A percentile compares a stretch with the other conserved stretches of the same genome.
Evolutionary conservation across 352 stramenopile species (phyloP).

Genomic region (Phytopythium delawarense): DNA sequence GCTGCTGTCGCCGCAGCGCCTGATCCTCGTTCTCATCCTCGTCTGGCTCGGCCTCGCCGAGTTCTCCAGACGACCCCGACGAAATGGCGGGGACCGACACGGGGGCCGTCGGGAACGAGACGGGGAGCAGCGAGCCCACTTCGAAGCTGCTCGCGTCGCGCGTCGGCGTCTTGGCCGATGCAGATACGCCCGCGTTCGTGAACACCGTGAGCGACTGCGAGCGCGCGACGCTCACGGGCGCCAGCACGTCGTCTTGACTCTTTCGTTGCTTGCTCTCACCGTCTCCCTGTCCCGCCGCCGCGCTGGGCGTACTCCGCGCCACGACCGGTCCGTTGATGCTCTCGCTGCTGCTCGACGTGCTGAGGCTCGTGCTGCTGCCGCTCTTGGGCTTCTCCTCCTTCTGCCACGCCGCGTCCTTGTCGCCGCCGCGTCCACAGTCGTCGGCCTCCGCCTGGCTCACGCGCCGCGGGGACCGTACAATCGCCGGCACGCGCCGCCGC

Average conservation of each 20-base stretch:
- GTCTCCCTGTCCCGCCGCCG: background rate
- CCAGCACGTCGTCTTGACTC: slow-evolving; percentile 9
- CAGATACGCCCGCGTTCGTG: slow-evolving; percentile 12
- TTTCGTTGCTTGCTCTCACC: background rate
- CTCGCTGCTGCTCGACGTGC: slow-evolving; percentile 10
- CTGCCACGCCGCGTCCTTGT: background rate
- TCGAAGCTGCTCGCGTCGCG: slow-evolving; percentile 11
- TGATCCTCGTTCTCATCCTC: slow-evolving; percentile 24
- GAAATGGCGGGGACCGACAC: slow-evolving; percentile 1
- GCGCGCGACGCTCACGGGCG: slow-evolving; percentile 23
- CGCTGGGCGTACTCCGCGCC: background rate
- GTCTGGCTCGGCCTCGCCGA: background rate
- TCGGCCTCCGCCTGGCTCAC: background rate
- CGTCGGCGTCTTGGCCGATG: slow-evolving; percentile 17
- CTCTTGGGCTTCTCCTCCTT: background rate
- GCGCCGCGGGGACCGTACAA: background rate
- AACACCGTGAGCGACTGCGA: slow-evolving; percentile 39
- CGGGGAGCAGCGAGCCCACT: slow-evolving; percentile 9
- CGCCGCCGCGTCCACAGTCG: background rate
- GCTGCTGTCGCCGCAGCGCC: slow-evolving; percentile 22
- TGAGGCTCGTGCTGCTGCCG: slow-evolving; percentile 5
- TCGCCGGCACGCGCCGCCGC: background rate
- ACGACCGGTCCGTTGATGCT: background rate
- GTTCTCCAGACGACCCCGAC: background rate
- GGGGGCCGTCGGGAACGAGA: background rate